These are phyloP conservation scores for Microthlaspi erraticum DNA, from an alignment of 345 rosid species.

Conservation along the genomic window DNA sequence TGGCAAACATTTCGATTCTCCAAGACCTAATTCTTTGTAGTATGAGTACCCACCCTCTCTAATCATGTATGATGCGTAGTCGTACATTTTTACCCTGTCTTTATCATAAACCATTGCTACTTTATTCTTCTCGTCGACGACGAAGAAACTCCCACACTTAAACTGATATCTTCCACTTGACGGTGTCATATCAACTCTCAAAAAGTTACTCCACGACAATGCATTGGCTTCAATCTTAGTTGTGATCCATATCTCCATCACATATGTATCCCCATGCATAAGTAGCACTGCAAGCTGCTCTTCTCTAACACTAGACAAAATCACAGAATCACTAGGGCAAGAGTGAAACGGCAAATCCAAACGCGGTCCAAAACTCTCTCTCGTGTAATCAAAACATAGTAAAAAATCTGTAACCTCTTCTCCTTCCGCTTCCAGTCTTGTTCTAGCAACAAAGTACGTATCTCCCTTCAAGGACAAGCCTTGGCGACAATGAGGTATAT, in stretches of 20 bases:
- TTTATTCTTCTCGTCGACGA: slow-evolving; percentile 10
- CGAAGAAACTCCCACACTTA: slow-evolving; percentile 1
- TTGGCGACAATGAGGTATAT: neutral
- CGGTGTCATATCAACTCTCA: neutral
- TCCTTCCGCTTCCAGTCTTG: neutral
- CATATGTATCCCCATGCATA: neutral
- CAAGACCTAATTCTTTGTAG: neutral
- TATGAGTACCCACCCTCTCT: slow-evolving; percentile 24
- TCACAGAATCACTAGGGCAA: neutral
- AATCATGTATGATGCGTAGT: neutral
- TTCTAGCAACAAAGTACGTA: slow-evolving; percentile 3
- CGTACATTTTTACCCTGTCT: neutral
- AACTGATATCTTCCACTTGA: too few species aligned
- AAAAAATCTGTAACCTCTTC: neutral
- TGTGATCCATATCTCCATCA: slow-evolving; percentile 1
- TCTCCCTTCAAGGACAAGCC: slow-evolving; percentile 4
- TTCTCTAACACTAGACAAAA: slow-evolving; percentile 13
- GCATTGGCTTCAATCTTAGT: neutral
- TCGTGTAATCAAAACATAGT: slow-evolving; percentile 10
- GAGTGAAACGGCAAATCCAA: neutral
- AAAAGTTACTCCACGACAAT: slow-evolving; percentile 11
- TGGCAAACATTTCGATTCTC: neutral
- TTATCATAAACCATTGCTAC: neutral
- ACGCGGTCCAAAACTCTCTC: slow-evolving; percentile 4
- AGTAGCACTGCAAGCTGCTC: slow-evolving; percentile 13